Base-by-base conservation (phyloP, 257 asterid species). In the Thymus quinquecostatus region DNA sequence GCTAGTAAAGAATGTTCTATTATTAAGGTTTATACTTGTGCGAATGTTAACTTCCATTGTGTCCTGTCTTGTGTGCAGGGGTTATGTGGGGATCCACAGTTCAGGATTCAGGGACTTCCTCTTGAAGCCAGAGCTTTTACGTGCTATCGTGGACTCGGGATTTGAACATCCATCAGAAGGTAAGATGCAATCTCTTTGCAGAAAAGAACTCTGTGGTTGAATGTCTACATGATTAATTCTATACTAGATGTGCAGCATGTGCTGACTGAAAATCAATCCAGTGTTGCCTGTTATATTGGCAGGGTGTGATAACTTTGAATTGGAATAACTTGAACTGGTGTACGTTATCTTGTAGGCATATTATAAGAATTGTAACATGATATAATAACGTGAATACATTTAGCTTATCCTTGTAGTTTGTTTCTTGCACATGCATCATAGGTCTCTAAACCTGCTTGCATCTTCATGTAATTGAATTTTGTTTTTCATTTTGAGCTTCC, bases 91-190 rank as follows among this genome's bases (percentile, higher is more conserved):
- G 68, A 85, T 85, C 47, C 89, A 85, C 82, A 85, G 89, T 82
- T 82, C 89, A 5, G 89, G 89, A 61, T 85, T 85, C 79, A 85
- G 89, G 72, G 89, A 85, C 73, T 85, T 85, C 82, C 89, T 85
- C 2, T 75, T 85, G 77, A 85, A 85, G 79, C 89, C 89, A 34
- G 87, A 85, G 80, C 89, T 85, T 53, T 41, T 85, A 40, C 80
- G 89, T 49, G 87, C 89, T 53, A 85, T 85, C 40, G 87, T 85
- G 44, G 89, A 85, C 56, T 85, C 87, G 0, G 89, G 89, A 29
- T 82, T 85, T 75, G 89, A 85, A 71, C 89, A 85, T 82, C 89
- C 89, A 21, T 85, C 89, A 56, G 89, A 82, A 85, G 89, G 89
- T 78, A 82, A 75, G 83, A 63, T 70, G 30, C 66, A 36, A 59